Evolutionary conservation across 352 stramenopile species (phyloP), one percentile per base, ranked within the genome.

Genomic region (Phytophthora rubi): DNA sequence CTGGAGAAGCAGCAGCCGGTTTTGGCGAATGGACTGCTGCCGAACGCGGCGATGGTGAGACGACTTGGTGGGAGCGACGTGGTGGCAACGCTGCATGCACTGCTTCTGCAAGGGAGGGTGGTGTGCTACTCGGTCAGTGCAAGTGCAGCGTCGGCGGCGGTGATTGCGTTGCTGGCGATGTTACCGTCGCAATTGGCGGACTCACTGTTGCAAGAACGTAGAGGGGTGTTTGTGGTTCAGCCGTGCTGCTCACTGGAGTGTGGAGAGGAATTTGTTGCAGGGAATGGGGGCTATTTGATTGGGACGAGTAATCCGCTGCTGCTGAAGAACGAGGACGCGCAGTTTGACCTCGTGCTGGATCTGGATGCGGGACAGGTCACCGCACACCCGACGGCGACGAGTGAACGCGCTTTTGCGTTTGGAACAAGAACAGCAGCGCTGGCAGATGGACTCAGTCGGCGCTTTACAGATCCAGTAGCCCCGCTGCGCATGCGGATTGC

Each of bases 81-180:
- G 8, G 52, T 95, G 28, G 85, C 81, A 9, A 78, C 92, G 7
- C 55, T 96, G 35, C 82, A 86, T 7, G 83, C 92, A 8, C 33
- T 97, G 1, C 42, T 96, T 23, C 52, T 95, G 6, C 86, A 96
- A 75, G 90, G 90, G 0, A 81, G 90, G 6, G 75, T 96, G 4
- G 80, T 93, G 28, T 94, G 91, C 55, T 95, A 86, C 72, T 92
- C 88, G 3, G 71, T 71, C 0, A 88, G 81, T 56, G 64, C 80
- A 5, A 88, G 76, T 48, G 63, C 81, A 23, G 83, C 86, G 2
- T 86, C 82, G 4, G 78, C 81, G 1, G 81, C 83, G 12, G 77
- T 85, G 35, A 60, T 92, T 0, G 80, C 76, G 1, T 48, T 94
- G 47, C 35, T 92, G 6, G 79, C 84, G 3, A 72, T 92, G 32